These are phyloP conservation scores for Colletotrichum echinochloae DNA, from an alignment of 2,329 filamentous ascomycete species.

Conservation along the genomic window DNA sequence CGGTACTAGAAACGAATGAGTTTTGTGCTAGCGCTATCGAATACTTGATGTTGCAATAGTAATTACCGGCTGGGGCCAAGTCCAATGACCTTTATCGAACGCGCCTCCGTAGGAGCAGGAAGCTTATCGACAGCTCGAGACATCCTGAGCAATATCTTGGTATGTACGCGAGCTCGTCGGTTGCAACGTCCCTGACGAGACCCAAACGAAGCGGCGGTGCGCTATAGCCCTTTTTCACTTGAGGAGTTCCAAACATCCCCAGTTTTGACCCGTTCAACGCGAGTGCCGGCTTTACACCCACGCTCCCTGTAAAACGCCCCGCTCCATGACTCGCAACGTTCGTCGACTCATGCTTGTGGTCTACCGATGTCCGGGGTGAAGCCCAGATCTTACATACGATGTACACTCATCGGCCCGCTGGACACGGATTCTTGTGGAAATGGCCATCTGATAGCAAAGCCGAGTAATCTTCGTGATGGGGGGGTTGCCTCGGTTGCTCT, in stretches of 20 bases:
- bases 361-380: constrained; percentile 19
- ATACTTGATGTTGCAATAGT: background rate
- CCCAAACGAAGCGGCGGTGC: constrained; percentile 2
- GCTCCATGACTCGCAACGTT: constrained; percentile 26
- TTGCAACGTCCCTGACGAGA: background rate
- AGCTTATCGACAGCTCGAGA: constrained; percentile 35
- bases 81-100: constrained; percentile 33
- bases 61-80: constrained; percentile 35
- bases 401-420: no score
- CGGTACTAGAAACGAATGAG: constrained; percentile 46
- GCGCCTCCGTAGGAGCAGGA: constrained; percentile 19
- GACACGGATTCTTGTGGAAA: constrained; percentile 1
- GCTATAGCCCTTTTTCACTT: constrained; percentile 29
- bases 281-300: background rate
- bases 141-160: constrained; percentile 2
- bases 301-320: background rate
- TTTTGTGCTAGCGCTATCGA: no score
- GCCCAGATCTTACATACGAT: no score
- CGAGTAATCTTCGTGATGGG: constrained; percentile 9
- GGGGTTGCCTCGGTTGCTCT: constrained; percentile 15
- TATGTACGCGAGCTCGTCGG: background rate
- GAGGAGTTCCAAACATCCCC: background rate
- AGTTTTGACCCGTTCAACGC: background rate
- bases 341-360: constrained; percentile 33
- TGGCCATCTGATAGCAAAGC: constrained; percentile 6